Percentiles rank a stretch among this genome's conserved stretches.
Evolutionary conservation across 2,329 filamentous ascomycete species (phyloP).

Genomic region (Paramyrothecium roridum): DNA sequence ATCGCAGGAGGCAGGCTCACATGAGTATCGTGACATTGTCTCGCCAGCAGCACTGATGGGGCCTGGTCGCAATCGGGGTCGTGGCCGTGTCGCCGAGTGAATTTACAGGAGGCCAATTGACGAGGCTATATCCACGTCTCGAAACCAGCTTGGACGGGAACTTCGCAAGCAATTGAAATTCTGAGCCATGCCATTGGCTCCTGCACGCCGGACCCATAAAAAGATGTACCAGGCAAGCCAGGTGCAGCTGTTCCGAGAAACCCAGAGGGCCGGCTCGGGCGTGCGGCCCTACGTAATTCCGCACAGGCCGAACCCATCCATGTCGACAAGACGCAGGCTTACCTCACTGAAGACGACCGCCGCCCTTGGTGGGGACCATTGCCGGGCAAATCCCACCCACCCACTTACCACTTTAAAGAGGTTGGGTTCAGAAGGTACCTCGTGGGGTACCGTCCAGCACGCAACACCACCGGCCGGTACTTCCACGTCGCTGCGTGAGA

Average conservation of each 20-base stretch:
- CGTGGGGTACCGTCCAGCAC: neutral
- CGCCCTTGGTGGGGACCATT: too few relatives aligned
- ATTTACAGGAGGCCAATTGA: neutral
- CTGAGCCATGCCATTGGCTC: neutral
- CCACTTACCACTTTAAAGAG: too few relatives aligned
- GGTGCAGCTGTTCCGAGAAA: too few relatives aligned
- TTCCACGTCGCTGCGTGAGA: neutral
- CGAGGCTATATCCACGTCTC: neutral
- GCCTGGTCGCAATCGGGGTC: neutral
- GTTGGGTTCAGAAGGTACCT: too few relatives aligned
- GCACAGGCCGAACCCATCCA: too few relatives aligned
- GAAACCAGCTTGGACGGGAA: neutral
- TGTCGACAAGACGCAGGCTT: too few relatives aligned
- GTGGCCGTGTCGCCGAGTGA: neutral
- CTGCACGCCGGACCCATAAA: neutral
- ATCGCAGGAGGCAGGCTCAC: conserved; percentile 8
- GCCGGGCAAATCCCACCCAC: too few relatives aligned
- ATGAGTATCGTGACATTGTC: neutral
- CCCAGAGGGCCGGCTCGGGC: too few relatives aligned
- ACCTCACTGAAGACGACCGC: too few relatives aligned
- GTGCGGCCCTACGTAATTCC: too few relatives aligned
- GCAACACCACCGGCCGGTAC: neutral
- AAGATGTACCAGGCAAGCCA: too few relatives aligned
- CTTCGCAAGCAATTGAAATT: neutral
- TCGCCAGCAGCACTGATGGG: neutral